phyloP scores from a whole-genome alignment of 2,329 filamentous ascomycete species.

The Exutisphaerella laricina region DNA sequence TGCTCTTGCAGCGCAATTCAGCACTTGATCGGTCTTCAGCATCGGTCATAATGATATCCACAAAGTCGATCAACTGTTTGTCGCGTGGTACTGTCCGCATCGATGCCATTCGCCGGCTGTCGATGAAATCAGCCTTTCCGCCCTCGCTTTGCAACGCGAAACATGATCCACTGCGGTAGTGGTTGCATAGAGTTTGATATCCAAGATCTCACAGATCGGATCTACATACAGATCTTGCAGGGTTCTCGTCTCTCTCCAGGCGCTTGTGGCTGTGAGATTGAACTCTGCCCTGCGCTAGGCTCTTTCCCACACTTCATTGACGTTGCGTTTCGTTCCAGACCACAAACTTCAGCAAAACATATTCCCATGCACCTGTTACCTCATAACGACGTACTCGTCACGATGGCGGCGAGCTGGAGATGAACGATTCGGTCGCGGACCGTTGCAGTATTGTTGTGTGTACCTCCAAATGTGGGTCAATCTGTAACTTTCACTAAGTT shows the following conservation, averaged over 20 bases:
- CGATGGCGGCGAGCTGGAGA: no score
- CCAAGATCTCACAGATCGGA: conserved; percentile 14
- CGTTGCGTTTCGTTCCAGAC: conserved; percentile 9
- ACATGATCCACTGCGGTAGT: conserved; percentile 8
- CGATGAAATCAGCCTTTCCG: no score
- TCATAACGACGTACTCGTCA: conserved; percentile 2
- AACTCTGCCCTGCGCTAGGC: conserved; percentile 22
- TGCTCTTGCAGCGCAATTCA: neutral
- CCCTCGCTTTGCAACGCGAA: neutral
- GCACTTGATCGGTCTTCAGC: neutral
- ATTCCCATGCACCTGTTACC: neutral
- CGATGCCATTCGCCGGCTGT: no score
- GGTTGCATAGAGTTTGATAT: conserved; percentile 12
- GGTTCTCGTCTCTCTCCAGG: neutral
- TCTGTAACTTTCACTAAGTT: no score
- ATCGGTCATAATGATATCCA: conserved; percentile 1
- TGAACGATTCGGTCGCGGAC: no score
- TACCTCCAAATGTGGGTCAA: no score
- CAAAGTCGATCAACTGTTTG: no score
- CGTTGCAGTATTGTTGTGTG: no score
- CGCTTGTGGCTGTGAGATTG: conserved; percentile 4
- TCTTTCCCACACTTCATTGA: conserved; percentile 19
- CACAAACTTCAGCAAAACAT: neutral
- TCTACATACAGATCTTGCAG: conserved; percentile 3
- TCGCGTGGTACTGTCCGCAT: no score